Evolutionary conservation across 73 alveolate species (phyloP).

Genomic region (Symbiodinium pilosum): DNA sequence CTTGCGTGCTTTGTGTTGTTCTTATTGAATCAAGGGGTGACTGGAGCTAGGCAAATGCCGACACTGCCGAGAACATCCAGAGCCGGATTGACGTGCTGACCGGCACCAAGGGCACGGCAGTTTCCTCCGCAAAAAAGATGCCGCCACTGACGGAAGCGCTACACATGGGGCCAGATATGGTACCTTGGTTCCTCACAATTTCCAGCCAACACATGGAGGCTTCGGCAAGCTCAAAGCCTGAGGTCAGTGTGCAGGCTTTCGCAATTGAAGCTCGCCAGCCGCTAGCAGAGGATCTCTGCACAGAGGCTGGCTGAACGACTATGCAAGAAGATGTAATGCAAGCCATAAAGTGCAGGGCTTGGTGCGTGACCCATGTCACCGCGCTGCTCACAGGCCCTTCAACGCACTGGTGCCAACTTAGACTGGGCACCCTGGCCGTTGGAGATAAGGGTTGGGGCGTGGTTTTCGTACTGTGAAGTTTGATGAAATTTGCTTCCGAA

Average conservation of each 20-base stretch:
- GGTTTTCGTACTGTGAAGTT: not conserved
- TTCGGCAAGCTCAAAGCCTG: not conserved
- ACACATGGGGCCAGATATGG: slow-evolving; percentile 56
- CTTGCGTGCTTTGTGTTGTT: too few species aligned
- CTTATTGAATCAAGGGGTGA: too few species aligned
- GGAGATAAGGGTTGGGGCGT: too few species aligned
- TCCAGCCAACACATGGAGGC: too few species aligned
- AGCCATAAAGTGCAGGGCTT: too few species aligned
- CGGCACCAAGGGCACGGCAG: slow-evolving; percentile 40
- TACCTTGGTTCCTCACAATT: not conserved
- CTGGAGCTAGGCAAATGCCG: slow-evolving; percentile 42
- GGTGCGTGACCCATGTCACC: too few species aligned
- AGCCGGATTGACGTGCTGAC: slow-evolving; percentile 60
- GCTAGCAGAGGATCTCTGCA: slow-evolving; percentile 63
- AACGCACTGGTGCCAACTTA: slow-evolving; percentile 6
- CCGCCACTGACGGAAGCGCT: slow-evolving; percentile 86
- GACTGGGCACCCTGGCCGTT: not conserved
- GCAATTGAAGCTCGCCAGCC: slow-evolving; percentile 89
- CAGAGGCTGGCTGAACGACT: slow-evolving; percentile 41
- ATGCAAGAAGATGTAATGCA: too few species aligned
- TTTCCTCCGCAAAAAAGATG: slow-evolving; percentile 72
- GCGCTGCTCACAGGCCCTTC: slow-evolving; percentile 2
- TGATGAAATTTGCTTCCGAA: not conserved
- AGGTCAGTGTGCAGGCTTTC: not conserved
- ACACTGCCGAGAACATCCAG: slow-evolving; percentile 47